phyloP scores from a whole-genome alignment of 164 flowering plant genomes.

The Vitis cinerea region DNA sequence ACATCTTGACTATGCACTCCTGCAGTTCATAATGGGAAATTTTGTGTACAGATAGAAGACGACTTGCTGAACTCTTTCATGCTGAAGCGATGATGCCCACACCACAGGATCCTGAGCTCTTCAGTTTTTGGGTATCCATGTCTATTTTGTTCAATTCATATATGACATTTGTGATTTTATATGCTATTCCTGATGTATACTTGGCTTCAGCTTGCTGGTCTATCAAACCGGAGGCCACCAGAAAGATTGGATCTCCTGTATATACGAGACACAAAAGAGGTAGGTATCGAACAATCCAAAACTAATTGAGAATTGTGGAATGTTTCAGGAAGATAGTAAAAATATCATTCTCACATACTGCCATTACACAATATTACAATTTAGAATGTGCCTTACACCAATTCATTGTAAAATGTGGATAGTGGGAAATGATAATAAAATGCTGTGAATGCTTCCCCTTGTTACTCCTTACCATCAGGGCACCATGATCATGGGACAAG shows the following conservation, averaged over 20 bases:
- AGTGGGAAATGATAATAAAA: too few relatives aligned
- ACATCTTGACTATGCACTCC: background rate
- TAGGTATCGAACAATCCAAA: conserved; percentile 48
- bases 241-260: conserved; percentile 83
- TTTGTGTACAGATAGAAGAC: conserved; percentile 54
- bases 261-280: conserved; percentile 77
- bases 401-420: too few relatives aligned
- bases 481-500: too few relatives aligned
- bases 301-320: background rate
- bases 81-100: conserved; percentile 76
- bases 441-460: too few relatives aligned
- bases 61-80: conserved; percentile 49
- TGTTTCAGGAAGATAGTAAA: too few relatives aligned
- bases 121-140: conserved; percentile 91
- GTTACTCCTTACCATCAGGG: too few relatives aligned
- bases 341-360: too few relatives aligned
- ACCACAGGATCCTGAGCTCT: conserved; percentile 75
- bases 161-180: background rate
- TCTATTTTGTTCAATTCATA: background rate
- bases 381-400: too few relatives aligned
- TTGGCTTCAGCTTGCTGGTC: conserved; percentile 64
- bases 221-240: conserved; percentile 61
- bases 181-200: conserved; percentile 4
- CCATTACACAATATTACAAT: too few relatives aligned
- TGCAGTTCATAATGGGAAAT: conserved; percentile 4